Evolutionary conservation across 2,329 filamentous ascomycete species (phyloP).

Genomic region (Ophiostoma angusticollis): DNA sequence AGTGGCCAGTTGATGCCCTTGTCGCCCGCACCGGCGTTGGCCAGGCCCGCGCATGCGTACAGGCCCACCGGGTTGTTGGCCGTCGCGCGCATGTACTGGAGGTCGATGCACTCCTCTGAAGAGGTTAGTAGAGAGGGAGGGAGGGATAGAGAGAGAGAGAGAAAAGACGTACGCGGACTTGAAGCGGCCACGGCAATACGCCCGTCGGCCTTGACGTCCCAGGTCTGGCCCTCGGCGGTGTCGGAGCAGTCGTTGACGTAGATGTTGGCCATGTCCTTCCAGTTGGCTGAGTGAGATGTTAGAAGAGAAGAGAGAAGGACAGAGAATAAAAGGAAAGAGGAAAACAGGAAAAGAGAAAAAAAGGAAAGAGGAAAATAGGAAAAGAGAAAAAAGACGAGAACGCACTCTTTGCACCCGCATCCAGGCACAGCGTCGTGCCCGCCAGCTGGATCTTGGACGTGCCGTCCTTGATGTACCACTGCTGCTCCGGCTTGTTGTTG

Average conservation of each 20-base stretch:
- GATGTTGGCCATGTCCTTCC: constrained; percentile 28
- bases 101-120: constrained; percentile 27
- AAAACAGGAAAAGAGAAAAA: neutral
- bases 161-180: constrained; percentile 22
- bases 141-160: neutral
- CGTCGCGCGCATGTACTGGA: constrained; percentile 28
- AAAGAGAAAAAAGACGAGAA: neutral
- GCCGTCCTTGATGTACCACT: constrained; percentile 27
- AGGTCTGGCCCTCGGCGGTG: constrained; percentile 23
- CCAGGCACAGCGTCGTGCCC: constrained; percentile 26
- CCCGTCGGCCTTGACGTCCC: constrained; percentile 25
- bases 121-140: neutral
- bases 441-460: constrained; percentile 25
- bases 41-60: constrained; percentile 26
- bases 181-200: constrained; percentile 25
- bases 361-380: neutral
- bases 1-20: constrained; percentile 30
- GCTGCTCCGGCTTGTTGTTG: constrained; percentile 24
- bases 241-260: constrained; percentile 23
- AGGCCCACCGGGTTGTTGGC: constrained; percentile 29
- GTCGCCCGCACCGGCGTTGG: constrained; percentile 26
- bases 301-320: neutral
- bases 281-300: constrained; percentile 20
- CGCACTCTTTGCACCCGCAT: constrained; percentile 24
- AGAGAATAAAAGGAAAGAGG: neutral